A percentile compares a stretch with the other conserved stretches of the same genome.
Evolutionary conservation across 2,329 filamentous ascomycete species (phyloP).

Genomic region (Verticillium isaacii): DNA sequence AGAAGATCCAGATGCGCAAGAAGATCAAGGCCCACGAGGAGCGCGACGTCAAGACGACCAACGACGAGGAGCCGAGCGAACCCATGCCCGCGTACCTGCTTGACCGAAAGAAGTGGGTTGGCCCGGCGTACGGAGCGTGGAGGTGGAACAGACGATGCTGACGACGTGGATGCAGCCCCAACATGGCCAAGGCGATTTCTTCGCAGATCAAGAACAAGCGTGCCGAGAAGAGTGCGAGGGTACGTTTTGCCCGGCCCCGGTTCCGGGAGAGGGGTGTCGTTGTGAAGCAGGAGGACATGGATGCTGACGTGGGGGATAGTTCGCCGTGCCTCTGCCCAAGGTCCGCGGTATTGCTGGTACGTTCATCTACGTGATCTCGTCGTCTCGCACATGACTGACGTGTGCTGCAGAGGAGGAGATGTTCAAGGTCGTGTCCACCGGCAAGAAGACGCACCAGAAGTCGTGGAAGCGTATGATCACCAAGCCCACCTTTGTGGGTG

Average conservation of each 20-base stretch:
- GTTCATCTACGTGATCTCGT: not conserved
- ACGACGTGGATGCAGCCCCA: constrained; percentile 32
- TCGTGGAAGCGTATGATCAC: constrained; percentile 67
- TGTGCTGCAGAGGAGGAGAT: constrained; percentile 92
- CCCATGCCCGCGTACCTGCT: constrained; percentile 91
- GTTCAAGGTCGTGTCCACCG: constrained; percentile 95
- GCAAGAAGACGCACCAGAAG: constrained; percentile 91
- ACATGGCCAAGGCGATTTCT: constrained; percentile 63
- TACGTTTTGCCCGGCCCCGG: not conserved
- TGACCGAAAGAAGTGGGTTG: constrained; percentile 59
- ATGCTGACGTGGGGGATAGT: constrained; percentile 38
- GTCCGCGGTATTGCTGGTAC: constrained; percentile 53
- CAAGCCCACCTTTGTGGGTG: constrained; percentile 80
- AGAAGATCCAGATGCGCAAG: constrained; percentile 99
- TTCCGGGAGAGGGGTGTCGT: no score
- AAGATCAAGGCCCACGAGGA: constrained; percentile 92
- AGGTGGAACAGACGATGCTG: not conserved
- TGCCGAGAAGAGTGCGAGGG: constrained; percentile 78
- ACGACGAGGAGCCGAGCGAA: constrained; percentile 72
- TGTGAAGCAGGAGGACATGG: not conserved
- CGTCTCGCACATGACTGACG: not conserved
- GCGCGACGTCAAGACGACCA: constrained; percentile 86
- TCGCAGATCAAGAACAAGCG: constrained; percentile 95
- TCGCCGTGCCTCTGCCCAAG: constrained; percentile 87
- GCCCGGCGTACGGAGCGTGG: not conserved